These are phyloP conservation scores for Phaeolepiota aurea DNA, from an alignment of 768 basidiomycete species.

Conservation along the genomic window DNA sequence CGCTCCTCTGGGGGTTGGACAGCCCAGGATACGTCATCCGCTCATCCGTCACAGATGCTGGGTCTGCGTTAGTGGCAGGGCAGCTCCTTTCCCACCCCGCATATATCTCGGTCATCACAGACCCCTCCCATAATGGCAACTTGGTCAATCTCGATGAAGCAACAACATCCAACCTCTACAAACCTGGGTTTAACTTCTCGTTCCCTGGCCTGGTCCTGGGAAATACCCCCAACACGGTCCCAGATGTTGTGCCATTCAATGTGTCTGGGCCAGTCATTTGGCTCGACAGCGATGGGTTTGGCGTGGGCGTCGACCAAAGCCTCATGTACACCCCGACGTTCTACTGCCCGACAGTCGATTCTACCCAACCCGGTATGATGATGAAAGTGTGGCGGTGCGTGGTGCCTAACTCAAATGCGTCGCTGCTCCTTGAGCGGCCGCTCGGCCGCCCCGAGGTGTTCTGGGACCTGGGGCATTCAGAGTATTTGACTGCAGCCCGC, in stretches of 20 bases:
- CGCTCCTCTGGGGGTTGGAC: slow-evolving; percentile 6
- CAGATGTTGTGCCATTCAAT: slow-evolving; percentile 1
- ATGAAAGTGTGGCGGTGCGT: slow-evolving; percentile 7
- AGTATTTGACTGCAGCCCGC: slow-evolving; percentile 5
- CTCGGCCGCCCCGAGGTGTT: slow-evolving; percentile 9
- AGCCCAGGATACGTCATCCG: slow-evolving; percentile 7
- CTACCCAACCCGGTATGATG: too few relatives aligned
- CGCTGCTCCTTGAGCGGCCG: slow-evolving; percentile 1
- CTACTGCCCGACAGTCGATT: neutral
- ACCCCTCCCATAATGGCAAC: neutral
- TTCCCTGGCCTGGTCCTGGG: too few relatives aligned
- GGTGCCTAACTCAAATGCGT: slow-evolving; percentile 5
- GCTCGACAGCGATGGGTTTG: slow-evolving; percentile 12
- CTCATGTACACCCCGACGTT: slow-evolving; percentile 3
- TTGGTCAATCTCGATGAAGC: slow-evolving; percentile 2
- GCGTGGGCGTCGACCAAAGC: slow-evolving; percentile 7
- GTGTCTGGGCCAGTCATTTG: slow-evolving; percentile 9
- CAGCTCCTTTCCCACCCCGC: slow-evolving; percentile 3
- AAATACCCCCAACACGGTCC: too few relatives aligned
- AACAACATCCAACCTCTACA: slow-evolving; percentile 4
- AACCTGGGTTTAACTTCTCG: slow-evolving; percentile 3
- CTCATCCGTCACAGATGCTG: slow-evolving; percentile 1
- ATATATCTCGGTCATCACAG: slow-evolving; percentile 2
- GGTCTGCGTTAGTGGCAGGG: slow-evolving; percentile 1
- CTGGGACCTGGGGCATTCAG: slow-evolving; percentile 8